Evolutionary conservation across 768 basidiomycete species (phyloP).

Genomic region (Xerocomus brunneocitrinus): DNA sequence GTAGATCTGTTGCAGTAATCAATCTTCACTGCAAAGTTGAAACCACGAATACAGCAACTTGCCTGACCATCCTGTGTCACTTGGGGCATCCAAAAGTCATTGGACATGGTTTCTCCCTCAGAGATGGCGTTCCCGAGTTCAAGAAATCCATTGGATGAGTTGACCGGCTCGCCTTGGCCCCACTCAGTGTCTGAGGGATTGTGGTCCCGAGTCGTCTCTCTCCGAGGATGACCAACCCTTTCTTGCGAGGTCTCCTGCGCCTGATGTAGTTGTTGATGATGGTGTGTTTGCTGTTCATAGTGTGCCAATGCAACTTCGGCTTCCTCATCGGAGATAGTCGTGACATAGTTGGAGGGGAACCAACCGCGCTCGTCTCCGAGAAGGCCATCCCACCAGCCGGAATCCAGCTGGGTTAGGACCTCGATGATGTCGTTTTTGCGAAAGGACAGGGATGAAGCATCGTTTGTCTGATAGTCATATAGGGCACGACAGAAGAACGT

Average conservation of each 20-base stretch:
- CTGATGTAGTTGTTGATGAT: conserved; percentile 14
- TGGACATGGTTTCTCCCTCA: conserved; percentile 38
- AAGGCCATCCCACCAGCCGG: conserved; percentile 98
- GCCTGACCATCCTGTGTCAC: conserved; percentile 83
- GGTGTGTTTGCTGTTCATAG: conserved; percentile 12
- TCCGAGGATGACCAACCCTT: conserved; percentile 1
- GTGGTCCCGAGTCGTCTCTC: conserved; percentile 22
- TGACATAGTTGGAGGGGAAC: conserved; percentile 97
- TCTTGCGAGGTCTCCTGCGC: conserved; percentile 10
- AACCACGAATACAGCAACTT: conserved; percentile 24
- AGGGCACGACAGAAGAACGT: conserved; percentile 87
- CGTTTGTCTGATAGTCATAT: conserved; percentile 88
- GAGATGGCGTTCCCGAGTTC: conserved; percentile 28
- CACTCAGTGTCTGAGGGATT: conserved; percentile 45
- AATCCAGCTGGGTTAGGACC: conserved; percentile 84
- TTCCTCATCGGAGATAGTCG: conserved; percentile 72
- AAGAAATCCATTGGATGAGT: conserved; percentile 38
- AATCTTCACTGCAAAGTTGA: background rate
- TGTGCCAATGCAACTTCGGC: conserved; percentile 59
- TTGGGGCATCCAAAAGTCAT: conserved; percentile 90
- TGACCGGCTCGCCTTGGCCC: conserved; percentile 23
- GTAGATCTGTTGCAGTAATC: conserved; percentile 62
- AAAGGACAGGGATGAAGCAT: conserved; percentile 87
- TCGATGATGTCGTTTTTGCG: conserved; percentile 86
- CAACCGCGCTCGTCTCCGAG: conserved; percentile 87